Percentiles rank a stretch among this genome's conserved stretches.
Conservation (phyloP, 1,284 basidiomycete genomes). For the Pholiota adiposa region DNA sequence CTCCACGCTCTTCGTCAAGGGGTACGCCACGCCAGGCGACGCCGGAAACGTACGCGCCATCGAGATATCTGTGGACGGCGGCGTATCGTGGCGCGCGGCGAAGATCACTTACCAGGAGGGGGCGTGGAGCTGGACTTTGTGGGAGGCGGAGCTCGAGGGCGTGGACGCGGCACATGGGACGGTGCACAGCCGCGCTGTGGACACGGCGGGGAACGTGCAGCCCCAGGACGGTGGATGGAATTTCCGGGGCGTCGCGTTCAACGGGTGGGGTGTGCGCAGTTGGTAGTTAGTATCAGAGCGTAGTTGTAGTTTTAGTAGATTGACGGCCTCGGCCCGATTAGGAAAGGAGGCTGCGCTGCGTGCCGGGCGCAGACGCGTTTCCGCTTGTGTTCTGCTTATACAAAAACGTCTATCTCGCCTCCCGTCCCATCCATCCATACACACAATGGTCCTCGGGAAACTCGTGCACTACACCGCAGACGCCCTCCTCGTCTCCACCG, state of each 20-base stretch:
- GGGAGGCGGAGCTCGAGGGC: constrained; percentile 53
- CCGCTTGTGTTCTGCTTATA: not conserved
- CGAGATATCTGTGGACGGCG: constrained; percentile 57
- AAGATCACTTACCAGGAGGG: constrained; percentile 64
- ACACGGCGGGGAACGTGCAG: constrained; percentile 48
- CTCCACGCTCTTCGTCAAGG: constrained; percentile 49
- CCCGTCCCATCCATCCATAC: not conserved
- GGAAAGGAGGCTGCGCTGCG: too few relatives aligned
- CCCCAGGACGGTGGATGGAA: constrained; percentile 57
- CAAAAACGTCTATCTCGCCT: not conserved
- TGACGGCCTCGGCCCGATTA: not conserved
- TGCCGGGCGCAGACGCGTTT: constrained; percentile 1
- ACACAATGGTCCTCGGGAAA: constrained; percentile 75
- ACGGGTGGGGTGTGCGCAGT: constrained; percentile 48
- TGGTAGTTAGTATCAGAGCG: constrained; percentile 26
- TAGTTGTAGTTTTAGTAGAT: constrained; percentile 27
- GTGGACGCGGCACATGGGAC: constrained; percentile 36
- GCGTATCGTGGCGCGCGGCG: constrained; percentile 53
- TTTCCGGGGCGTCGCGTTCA: constrained; percentile 60
- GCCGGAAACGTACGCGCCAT: constrained; percentile 50
- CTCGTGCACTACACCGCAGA: constrained; percentile 87
- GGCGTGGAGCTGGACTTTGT: constrained; percentile 72
- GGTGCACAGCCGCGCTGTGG: constrained; percentile 48
- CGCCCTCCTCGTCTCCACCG: constrained; percentile 84
- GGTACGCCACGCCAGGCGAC: constrained; percentile 59